Percentiles rank a stretch among this genome's conserved stretches.
These are phyloP conservation scores for Astrothelium subdiscretum DNA, from an alignment of 495 filamentous ascomycete genomes.

Conservation along the genomic window DNA sequence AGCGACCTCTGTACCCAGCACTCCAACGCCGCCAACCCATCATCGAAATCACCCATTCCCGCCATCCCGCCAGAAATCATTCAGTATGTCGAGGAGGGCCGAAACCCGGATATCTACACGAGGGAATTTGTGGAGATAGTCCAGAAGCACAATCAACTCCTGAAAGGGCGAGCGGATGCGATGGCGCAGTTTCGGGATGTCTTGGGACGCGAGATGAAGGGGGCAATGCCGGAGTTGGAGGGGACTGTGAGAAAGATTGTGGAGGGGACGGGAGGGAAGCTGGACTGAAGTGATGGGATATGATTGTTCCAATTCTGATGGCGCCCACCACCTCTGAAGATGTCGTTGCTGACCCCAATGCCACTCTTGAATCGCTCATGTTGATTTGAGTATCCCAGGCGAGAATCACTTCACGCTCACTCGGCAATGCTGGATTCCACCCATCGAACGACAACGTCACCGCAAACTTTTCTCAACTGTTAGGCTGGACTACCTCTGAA, in stretches of 20 bases:
- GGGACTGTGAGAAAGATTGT: slow-evolving; percentile 58
- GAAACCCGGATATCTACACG: slow-evolving; percentile 98
- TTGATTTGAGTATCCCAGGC: background rate
- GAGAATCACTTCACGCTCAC: background rate
- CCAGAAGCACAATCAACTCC: slow-evolving; percentile 67
- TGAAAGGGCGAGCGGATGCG: slow-evolving; percentile 73
- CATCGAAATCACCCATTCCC: slow-evolving; percentile 26
- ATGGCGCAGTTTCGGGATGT: slow-evolving; percentile 72
- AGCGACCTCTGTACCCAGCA: slow-evolving; percentile 29
- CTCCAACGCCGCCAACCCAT: slow-evolving; percentile 13
- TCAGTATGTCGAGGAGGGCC: slow-evolving; percentile 80
- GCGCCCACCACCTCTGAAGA: slow-evolving; percentile 1
- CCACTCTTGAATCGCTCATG: background rate
- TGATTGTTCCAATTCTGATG: background rate
- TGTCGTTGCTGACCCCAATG: background rate
- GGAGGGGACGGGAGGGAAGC: slow-evolving; percentile 31
- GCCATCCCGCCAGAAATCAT: slow-evolving; percentile 77
- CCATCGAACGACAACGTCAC: background rate
- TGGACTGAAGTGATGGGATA: background rate
- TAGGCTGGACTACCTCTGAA: background rate
- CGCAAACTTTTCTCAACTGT: background rate
- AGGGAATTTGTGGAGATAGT: slow-evolving; percentile 92
- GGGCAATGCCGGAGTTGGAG: slow-evolving; percentile 63
- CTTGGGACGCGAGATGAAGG: slow-evolving; percentile 66
- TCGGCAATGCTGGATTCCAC: background rate